Percentiles rank a stretch among this genome's conserved stretches.
phyloP scores from a whole-genome alignment of 139 green algal species.

The Coccomyxa sp. region DNA sequence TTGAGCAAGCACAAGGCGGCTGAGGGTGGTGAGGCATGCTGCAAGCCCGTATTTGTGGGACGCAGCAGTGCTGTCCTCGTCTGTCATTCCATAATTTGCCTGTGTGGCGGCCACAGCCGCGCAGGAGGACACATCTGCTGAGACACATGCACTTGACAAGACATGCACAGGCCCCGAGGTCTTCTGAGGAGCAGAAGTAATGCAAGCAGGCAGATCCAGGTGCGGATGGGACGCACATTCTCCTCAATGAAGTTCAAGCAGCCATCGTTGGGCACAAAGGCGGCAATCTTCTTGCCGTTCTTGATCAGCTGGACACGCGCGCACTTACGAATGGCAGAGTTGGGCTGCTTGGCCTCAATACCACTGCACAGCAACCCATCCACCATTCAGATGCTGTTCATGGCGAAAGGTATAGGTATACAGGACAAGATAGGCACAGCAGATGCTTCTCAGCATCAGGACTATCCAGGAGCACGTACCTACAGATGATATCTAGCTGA shows the following conservation, averaged over 20 bases:
- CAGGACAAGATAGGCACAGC: too few relatives aligned
- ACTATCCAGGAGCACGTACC: not conserved
- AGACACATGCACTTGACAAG: not conserved
- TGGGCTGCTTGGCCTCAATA: constrained; percentile 99
- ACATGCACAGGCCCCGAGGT: not conserved
- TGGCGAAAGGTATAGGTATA: too few relatives aligned
- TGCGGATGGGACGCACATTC: constrained; percentile 96
- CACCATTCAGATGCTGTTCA: not conserved
- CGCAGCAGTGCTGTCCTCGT: not conserved
- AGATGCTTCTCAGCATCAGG: not conserved
- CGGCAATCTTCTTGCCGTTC: constrained; percentile 99
- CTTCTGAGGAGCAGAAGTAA: not conserved
- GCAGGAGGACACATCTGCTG: not conserved
- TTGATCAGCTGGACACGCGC: constrained; percentile 99
- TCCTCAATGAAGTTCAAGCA: constrained; percentile 99
- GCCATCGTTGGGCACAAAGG: constrained; percentile 99
- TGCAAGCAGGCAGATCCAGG: too few relatives aligned
- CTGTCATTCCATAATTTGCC: not conserved
- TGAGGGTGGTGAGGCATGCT: too few relatives aligned
- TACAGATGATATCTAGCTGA: too few relatives aligned
- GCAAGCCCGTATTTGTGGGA: not conserved
- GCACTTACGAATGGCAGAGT: constrained; percentile 99
- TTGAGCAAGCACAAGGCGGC: not conserved
- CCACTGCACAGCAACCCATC: constrained; percentile 55
- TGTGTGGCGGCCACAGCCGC: too few relatives aligned